Evolutionary conservation across 768 basidiomycete genomes (phyloP), one percentile per base, ranked within the genome.

Genomic region (Trametopsis cervina): DNA sequence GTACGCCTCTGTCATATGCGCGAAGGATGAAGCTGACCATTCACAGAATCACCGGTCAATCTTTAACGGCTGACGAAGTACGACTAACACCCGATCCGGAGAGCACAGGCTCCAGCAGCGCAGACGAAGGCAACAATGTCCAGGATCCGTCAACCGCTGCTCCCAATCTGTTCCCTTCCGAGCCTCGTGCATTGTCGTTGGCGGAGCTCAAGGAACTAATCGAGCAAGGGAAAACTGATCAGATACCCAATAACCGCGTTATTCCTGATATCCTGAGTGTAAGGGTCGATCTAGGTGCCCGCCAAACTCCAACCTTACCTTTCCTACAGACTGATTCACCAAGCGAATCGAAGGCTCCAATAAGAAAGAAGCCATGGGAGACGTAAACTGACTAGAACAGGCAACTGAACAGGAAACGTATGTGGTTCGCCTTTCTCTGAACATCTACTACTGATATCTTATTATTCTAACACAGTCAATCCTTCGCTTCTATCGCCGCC

Each of bases 211-310:
- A 85, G 56, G 71, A 71, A 27, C 68, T 90, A 50, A 85, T 90
- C 50, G 78, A 85, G 56, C 69, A 82, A 17, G 87, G 86, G 15
- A 78, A 73, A 53, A 75, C 78, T 3, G 83, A 86, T 54, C 66
- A 80, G 59, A 87, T 90, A 29, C 88, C 88, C 1, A 85, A 89
- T 57, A 90, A 89, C 60, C 85, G 81, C 54, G 51, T 72, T 46
- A 86, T 90, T 39, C 79, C 83, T 0, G 71, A 82, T n/a, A 66
- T 60, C 2, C 55, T 89, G 27, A 85, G 82, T 65, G 88, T 86
- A 58, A 53, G 77, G 27, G 13, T 35, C 10, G 11, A 18, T 40
- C 22, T 23, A 10, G 6, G 10, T 27, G 21, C n/a, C 22, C 20
- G 37, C n/a, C 15, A 20, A n/a, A 4, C 24, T 11, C 27, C 26